phyloP scores from a whole-genome alignment of 2,329 filamentous ascomycete species.

The Nothopassalora personata region DNA sequence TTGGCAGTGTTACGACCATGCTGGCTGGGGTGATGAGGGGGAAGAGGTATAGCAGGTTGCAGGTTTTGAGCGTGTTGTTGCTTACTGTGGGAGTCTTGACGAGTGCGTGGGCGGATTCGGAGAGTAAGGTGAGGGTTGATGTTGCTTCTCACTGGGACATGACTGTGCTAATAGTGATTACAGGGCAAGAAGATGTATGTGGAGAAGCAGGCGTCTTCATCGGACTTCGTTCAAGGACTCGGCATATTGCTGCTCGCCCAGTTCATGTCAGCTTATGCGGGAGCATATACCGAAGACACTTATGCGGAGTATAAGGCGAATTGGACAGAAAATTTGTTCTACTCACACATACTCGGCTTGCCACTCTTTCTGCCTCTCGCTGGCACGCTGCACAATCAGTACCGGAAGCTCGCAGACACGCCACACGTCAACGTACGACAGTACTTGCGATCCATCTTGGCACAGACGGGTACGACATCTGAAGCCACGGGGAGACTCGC shows the following conservation, averaged over 20 bases:
- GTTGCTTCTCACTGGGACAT: neutral
- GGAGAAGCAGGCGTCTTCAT: conserved; percentile 36
- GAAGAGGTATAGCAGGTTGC: conserved; percentile 73
- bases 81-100: conserved; percentile 81
- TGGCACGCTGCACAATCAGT: conserved; percentile 60
- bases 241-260: conserved; percentile 81
- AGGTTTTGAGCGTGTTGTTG: conserved; percentile 74
- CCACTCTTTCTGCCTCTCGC: conserved; percentile 70
- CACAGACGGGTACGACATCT: conserved; percentile 3
- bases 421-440: conserved; percentile 33
- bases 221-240: conserved; percentile 64
- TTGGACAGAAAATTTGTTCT: conserved; percentile 96
- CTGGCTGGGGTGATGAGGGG: conserved; percentile 80
- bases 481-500: conserved; percentile 6
- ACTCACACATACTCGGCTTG: conserved; percentile 71
- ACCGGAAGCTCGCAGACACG: conserved; percentile 58
- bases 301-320: conserved; percentile 81
- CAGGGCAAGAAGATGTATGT: conserved; percentile 42
- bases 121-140: conserved; percentile 61
- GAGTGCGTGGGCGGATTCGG: conserved; percentile 84
- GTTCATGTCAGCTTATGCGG: conserved; percentile 86
- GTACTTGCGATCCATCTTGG: conserved; percentile 4
- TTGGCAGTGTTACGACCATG: conserved; percentile 94
- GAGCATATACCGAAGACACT: conserved; percentile 86
- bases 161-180: conserved; percentile 8